Percentiles rank a stretch among this genome's conserved stretches.
Conservation (phyloP, 306 rosid species). For the Rosa rugosa region DNA sequence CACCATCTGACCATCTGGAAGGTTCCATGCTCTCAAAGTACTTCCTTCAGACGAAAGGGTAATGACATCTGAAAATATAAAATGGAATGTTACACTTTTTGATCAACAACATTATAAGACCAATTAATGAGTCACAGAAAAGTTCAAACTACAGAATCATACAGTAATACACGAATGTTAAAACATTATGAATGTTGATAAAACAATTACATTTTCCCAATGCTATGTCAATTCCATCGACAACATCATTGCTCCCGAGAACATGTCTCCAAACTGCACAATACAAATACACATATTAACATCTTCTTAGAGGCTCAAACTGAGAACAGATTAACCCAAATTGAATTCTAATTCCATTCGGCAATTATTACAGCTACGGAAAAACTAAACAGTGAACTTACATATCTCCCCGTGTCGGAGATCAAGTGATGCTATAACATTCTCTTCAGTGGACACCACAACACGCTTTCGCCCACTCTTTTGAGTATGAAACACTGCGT, state of each 20-base stretch:
- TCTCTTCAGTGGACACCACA: conserved; percentile 92
- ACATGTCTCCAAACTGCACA: conserved; percentile 98
- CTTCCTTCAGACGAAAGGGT: conserved; percentile 87
- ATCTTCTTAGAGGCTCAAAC: not conserved
- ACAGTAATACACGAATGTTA: not conserved
- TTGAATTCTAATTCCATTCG: not conserved
- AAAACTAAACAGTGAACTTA: conserved; percentile 32
- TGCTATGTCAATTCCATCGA: conserved; percentile 76
- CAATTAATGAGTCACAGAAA: not conserved
- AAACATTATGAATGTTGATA: conserved; percentile 10
- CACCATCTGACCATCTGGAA: conserved; percentile 98
- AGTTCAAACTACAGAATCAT: not conserved
- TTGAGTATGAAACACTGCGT: conserved; percentile 88
- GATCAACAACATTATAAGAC: not conserved
- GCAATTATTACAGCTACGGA: not conserved
- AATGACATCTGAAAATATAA: conserved; percentile 68
- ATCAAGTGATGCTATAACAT: conserved; percentile 93
- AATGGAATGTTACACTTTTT: conserved; percentile 17
- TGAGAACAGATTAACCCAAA: not conserved
- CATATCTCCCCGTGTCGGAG: conserved; percentile 98
- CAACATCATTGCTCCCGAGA: conserved; percentile 66
- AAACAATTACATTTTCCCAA: conserved; percentile 79
- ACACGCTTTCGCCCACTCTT: conserved; percentile 91
- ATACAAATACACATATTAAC: conserved; percentile 37
- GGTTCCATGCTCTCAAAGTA: conserved; percentile 93